Evolutionary conservation across 2,329 filamentous ascomycete species (phyloP).

Genomic region (Exserohilum turcica): DNA sequence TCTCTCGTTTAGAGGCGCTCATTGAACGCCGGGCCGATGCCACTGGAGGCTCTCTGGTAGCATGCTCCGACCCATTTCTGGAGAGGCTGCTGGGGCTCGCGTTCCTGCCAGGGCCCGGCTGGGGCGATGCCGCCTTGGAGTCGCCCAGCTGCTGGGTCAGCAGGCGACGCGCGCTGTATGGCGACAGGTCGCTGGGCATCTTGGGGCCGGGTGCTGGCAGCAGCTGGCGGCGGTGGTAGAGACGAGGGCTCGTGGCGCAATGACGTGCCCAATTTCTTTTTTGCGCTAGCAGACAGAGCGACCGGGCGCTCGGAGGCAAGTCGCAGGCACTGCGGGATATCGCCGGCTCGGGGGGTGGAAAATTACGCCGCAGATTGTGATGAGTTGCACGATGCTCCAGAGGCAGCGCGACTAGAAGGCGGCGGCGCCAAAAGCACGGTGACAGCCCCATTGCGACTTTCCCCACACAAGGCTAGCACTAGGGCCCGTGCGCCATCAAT

Average conservation of each 20-base stretch:
- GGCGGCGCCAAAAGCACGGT: neutral
- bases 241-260: conserved; percentile 2
- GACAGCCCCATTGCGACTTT: conserved; percentile 12
- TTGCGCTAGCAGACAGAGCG: conserved; percentile 1
- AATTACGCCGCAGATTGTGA: conserved; percentile 7
- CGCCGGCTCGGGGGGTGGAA: conserved; percentile 1
- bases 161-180: conserved; percentile 39
- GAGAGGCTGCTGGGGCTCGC: conserved; percentile 15
- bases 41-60: conserved; percentile 16
- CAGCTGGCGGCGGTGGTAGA: conserved; percentile 6
- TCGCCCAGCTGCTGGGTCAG: conserved; percentile 35
- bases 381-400: neutral
- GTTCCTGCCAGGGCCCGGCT: conserved; percentile 22
- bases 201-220: conserved; percentile 8
- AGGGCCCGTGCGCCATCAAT: conserved; percentile 14
- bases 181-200: conserved; percentile 40
- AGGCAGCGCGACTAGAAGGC: neutral
- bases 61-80: conserved; percentile 16
- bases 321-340: conserved; percentile 7
- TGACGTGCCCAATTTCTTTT: conserved; percentile 17
- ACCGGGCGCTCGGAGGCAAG: conserved; percentile 1
- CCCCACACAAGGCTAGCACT: conserved; percentile 4
- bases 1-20: conserved; percentile 21
- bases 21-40: conserved; percentile 18
- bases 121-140: conserved; percentile 20